Percentiles rank a stretch among this genome's conserved stretches.
Evolutionary conservation across 805 yeast genomes (phyloP).

Genomic region (Metschnikowia baotianmanensis): DNA sequence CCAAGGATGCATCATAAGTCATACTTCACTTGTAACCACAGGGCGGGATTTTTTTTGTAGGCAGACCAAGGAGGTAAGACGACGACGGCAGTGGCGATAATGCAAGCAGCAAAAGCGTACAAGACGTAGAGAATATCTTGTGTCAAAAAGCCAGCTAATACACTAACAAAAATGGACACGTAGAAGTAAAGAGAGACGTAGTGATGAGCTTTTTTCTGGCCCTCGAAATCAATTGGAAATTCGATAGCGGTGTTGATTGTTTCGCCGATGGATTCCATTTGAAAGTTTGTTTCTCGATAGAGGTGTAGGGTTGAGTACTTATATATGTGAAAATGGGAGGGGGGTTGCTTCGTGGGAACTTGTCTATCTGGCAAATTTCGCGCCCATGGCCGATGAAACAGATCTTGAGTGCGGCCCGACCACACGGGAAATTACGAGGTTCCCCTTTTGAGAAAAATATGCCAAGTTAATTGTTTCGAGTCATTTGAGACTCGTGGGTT

Average conservation of each 20-base stretch:
- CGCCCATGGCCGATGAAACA: conserved; percentile 6
- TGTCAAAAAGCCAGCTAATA: conserved; percentile 46
- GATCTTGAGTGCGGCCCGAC: not conserved
- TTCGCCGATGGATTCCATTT: conserved; percentile 19
- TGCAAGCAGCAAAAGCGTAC: conserved; percentile 34
- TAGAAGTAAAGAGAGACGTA: conserved; percentile 26
- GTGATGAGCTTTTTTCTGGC: conserved; percentile 46
- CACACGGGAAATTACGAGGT: not conserved
- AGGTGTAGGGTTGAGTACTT: conserved; percentile 5
- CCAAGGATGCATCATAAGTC: conserved; percentile 16
- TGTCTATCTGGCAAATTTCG: conserved; percentile 4
- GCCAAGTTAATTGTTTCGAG: not conserved
- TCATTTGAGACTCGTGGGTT: no score
- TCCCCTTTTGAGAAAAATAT: not conserved
- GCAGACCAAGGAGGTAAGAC: conserved; percentile 60
- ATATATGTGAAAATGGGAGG: conserved; percentile 1
- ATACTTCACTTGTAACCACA: conserved; percentile 44
- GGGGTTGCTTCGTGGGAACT: no score
- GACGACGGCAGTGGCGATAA: conserved; percentile 28
- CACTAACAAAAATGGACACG: conserved; percentile 33
- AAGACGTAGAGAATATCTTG: conserved; percentile 44
- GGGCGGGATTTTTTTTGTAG: conserved; percentile 48
- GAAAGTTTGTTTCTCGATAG: not conserved
- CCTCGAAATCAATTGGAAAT: conserved; percentile 49
- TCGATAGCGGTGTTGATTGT: conserved; percentile 20